Base-by-base conservation (phyloP, 164 flowering plant species). In the Saururus chinensis region DNA sequence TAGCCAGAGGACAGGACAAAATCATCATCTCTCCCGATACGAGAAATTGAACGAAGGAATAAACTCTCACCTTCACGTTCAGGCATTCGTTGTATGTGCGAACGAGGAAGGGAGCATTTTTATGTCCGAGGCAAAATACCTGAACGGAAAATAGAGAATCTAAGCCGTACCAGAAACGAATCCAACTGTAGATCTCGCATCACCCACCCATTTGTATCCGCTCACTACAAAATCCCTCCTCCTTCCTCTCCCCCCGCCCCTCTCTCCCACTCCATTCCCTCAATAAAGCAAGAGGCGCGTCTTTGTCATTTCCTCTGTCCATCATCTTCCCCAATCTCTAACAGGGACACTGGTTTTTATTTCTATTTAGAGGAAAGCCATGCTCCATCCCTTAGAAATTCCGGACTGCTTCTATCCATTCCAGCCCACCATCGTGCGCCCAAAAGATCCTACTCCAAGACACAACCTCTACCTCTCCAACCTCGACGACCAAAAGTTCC, bases 401-500 rank as follows among this genome's bases (percentile, higher is more conserved):
- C 96, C 95, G 30, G 91, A 89, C 51, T 87, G 87, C 71, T 57
- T 64, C 57, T 79, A 82, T 51, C 67, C 60, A 59, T 74, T 51
- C 25, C 56, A 70, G 23, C 89, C 96, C 7, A 53, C 62, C 19
- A 60, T 85, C 61, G 78, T 92, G 64, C 0, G 25, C 1, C 98
- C 98, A 25, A 60, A 20, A 40, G 49, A 30, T 17, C 79, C 87
- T 56, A 87, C 98, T 0, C 98, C 98, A 23, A 80, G 66, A 7
- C 85, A 83, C 55, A 55, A 68, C 3, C 79, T 92, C 26, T 82
- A 79, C 45, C 90, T 92, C 62, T 89, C 96, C 7, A 89, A 87
- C 68, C 81, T 92, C 0, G 98, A 92, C 59, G 92, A 86, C 68
- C 96, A 92, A 52, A 80, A 77, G 69, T 88, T 89, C 70, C 80